Evolutionary conservation across 2,329 filamentous ascomycete species (phyloP).

Genomic region (Scolecobasidium constrictum): DNA sequence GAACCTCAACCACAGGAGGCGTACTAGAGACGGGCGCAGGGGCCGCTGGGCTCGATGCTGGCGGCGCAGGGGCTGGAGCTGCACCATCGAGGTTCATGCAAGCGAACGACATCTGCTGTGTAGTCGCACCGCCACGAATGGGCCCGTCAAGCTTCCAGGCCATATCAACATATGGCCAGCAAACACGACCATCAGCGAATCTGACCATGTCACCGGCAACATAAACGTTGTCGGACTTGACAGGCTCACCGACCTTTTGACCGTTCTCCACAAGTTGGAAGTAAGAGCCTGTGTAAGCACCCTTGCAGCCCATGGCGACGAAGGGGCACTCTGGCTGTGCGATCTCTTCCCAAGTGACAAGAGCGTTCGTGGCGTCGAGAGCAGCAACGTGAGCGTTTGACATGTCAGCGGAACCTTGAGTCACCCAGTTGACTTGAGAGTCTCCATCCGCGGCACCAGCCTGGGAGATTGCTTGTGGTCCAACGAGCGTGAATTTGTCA

Average conservation of each 20-base stretch:
- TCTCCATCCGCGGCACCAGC: conserved; percentile 45
- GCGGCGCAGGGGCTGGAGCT: too few relatives aligned
- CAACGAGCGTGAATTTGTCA: conserved; percentile 47
- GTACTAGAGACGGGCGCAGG: too few relatives aligned
- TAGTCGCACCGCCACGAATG: conserved; percentile 14
- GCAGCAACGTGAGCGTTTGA: conserved; percentile 49
- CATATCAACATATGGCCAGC: conserved; percentile 52
- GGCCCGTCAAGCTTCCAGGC: conserved; percentile 35
- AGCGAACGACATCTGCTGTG: conserved; percentile 42
- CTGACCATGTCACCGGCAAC: conserved; percentile 54
- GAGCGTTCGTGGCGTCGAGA: conserved; percentile 40
- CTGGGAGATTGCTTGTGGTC: conserved; percentile 42
- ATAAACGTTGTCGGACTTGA: conserved; percentile 42
- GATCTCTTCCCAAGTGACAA: conserved; percentile 53
- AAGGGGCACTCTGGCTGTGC: conserved; percentile 43
- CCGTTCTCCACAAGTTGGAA: conserved; percentile 48
- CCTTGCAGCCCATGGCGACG: conserved; percentile 49
- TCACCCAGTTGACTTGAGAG: conserved; percentile 50
- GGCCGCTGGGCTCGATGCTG: too few relatives aligned
- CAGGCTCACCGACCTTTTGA: conserved; percentile 38
- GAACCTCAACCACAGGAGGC: too few relatives aligned
- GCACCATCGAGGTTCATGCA: too few relatives aligned
- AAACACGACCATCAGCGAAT: conserved; percentile 46
- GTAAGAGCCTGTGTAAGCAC: conserved; percentile 46
- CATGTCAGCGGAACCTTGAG: conserved; percentile 39